Percentiles rank a stretch among this genome's conserved stretches.
phyloP scores from a whole-genome alignment of 1,284 basidiomycete species.

The Agaricales sp. region DNA sequence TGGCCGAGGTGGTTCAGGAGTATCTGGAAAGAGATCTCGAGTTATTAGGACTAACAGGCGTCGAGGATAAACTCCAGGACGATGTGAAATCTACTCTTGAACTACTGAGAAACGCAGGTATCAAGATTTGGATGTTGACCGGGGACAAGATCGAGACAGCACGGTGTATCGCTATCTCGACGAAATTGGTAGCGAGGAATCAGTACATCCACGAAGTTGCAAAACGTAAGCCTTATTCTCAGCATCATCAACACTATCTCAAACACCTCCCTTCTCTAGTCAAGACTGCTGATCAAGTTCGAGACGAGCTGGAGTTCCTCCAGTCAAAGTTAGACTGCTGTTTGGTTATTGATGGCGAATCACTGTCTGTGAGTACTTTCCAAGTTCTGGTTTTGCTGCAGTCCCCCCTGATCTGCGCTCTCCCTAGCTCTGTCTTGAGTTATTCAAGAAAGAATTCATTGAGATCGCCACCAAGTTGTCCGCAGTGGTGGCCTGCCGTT shows the following conservation, averaged over 20 bases:
- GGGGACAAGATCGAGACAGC: slow-evolving; percentile 99
- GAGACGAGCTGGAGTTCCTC: slow-evolving; percentile 90
- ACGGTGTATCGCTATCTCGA: slow-evolving; percentile 95
- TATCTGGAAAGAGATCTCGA: slow-evolving; percentile 87
- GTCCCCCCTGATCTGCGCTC: slow-evolving; percentile 1
- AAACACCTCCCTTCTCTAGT: slow-evolving; percentile 35
- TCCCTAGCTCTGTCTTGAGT: slow-evolving; percentile 72
- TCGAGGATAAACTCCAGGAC: slow-evolving; percentile 98
- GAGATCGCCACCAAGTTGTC: slow-evolving; percentile 93
- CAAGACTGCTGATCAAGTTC: slow-evolving; percentile 71
- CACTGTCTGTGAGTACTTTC: slow-evolving; percentile 43
- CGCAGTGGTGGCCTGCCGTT: slow-evolving; percentile 94
- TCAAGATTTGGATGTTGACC: slow-evolving; percentile 99
- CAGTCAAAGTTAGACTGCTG: slow-evolving; percentile 95
- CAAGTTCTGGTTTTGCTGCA: not conserved
- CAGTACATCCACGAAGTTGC: slow-evolving; percentile 98
- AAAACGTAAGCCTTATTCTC: slow-evolving; percentile 53
- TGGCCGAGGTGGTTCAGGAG: slow-evolving; percentile 65
- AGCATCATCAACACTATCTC: not conserved
- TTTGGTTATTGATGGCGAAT: slow-evolving; percentile 98
- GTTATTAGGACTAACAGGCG: slow-evolving; percentile 88
- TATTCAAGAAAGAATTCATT: slow-evolving; percentile 92
- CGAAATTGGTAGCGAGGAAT: slow-evolving; percentile 90
- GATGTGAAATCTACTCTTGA: slow-evolving; percentile 94
- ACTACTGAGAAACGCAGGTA: slow-evolving; percentile 87